Conservation (phyloP, 345 rosid genomes). For the Microcos paniculata region DNA sequence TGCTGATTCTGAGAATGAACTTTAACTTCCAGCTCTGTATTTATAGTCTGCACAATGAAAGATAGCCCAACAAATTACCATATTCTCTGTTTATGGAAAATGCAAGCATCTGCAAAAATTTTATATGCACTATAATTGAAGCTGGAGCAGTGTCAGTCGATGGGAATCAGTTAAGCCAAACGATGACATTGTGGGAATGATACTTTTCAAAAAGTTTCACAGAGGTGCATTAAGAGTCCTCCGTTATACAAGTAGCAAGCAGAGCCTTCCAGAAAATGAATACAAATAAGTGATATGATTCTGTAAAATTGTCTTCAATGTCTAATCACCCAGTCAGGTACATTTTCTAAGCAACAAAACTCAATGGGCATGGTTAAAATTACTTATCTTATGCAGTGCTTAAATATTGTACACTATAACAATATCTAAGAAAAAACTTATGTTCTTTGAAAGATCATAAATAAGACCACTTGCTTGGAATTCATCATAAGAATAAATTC, state of each 20-base stretch:
- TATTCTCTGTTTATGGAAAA: neutral
- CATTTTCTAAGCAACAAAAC: neutral
- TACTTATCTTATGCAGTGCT: neutral
- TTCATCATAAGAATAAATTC: neutral
- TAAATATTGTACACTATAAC: neutral
- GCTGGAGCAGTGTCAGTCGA: neutral
- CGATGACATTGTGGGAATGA: neutral
- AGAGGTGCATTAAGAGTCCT: neutral
- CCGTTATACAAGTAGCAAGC: neutral
- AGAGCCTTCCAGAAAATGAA: neutral
- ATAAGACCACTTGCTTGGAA: neutral
- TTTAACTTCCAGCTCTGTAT: conserved; percentile 57
- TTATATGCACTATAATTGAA: neutral
- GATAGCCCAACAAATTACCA: neutral
- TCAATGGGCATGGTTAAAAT: neutral
- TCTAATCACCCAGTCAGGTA: neutral
- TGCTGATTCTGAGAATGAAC: conserved; percentile 58
- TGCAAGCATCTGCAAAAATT: neutral
- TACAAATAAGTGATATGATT: neutral
- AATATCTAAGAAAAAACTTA: neutral
- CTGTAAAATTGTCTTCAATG: neutral
- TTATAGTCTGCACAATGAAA: conserved; percentile 44
- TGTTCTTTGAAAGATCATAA: neutral
- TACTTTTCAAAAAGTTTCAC: neutral
- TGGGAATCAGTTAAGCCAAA: neutral